Conservation (phyloP, 345 rosid species). For the Angophora floribunda region DNA sequence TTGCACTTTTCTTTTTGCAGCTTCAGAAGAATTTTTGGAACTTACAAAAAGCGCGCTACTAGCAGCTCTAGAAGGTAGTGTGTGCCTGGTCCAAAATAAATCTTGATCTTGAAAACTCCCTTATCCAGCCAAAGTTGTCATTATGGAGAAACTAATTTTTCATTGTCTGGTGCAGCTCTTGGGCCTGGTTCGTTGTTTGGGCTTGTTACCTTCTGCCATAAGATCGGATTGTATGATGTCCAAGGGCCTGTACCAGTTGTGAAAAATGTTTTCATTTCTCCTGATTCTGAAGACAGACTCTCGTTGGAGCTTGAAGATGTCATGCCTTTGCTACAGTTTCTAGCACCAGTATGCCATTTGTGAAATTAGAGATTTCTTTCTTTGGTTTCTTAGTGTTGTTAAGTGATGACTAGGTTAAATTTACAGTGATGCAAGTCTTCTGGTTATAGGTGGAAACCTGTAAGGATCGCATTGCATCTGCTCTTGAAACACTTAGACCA, state of each 20-base stretch:
- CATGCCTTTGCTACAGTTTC: slow-evolving; percentile 83
- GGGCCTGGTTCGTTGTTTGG: slow-evolving; percentile 88
- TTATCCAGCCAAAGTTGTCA: not conserved
- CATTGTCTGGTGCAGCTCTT: slow-evolving; percentile 51
- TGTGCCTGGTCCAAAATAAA: not conserved
- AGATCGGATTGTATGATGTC: slow-evolving; percentile 88
- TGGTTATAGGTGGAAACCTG: slow-evolving; percentile 71
- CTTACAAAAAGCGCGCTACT: slow-evolving; percentile 85
- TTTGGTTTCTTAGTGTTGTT: not conserved
- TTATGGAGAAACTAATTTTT: not conserved
- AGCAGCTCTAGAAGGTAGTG: slow-evolving; percentile 88
- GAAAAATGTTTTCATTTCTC: slow-evolving; percentile 78
- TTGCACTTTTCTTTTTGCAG: slow-evolving; percentile 26
- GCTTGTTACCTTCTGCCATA: slow-evolving; percentile 89
- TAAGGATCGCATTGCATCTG: slow-evolving; percentile 84
- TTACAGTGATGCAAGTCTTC: not conserved
- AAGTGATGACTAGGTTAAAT: not conserved
- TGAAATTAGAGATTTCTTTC: not conserved
- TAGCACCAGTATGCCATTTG: slow-evolving; percentile 70
- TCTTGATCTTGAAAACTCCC: not conserved
- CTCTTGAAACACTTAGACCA: slow-evolving; percentile 95
- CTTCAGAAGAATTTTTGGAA: slow-evolving; percentile 96
- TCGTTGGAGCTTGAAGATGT: slow-evolving; percentile 81
- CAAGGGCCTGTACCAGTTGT: slow-evolving; percentile 91
- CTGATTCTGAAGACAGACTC: slow-evolving; percentile 57